Evolutionary conservation across 495 filamentous ascomycete species (phyloP), one percentile per base, ranked within the genome.

Genomic region (Aspergillus ellipticus): DNA sequence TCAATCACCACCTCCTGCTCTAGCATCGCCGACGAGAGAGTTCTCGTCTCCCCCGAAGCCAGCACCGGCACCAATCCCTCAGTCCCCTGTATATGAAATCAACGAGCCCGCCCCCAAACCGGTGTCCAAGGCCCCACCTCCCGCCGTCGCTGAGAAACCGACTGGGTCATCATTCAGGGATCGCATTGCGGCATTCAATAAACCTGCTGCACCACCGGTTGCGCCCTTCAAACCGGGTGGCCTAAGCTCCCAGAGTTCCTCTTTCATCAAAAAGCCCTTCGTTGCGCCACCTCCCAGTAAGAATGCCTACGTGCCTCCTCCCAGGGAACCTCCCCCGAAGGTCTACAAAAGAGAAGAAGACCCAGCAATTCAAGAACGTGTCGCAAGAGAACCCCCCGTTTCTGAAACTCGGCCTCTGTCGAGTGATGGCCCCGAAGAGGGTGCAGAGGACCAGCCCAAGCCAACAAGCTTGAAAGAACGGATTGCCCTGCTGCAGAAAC

Each of bases 261-360:
- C 81, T 55, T 97, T 97, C 61, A 84, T 97, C 68, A 97, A 95
- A 79, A 97, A 97, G 71, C 91, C 94, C n/a, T 98, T 97, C 63
- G 94, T 98, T 55, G 88, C 94, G 1, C 91, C 95, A 28, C 94
- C 94, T 50, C 94, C 94, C 6, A 96, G 90, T 69, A 89, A 92
- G 59, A 87, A 97, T 78, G 87, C 95, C 2, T 98, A 90, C 63
- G 82, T 97, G 1, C 88, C 94, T 33, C 85, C 86, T 5, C 83
- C 85, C 39, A 76, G 79, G 19, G 83, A 85, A 31, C 79, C 83
- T 22, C 83, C 85, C 16, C 81, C 85, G 26, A 94, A 87, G 73
- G 68, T 90, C 10, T 96, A 96, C 63, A 83, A 86, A 51, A 79
- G 96, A 37, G 94, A 97, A 43, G 94, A 97, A 60, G 90, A 96